Percentiles rank a stretch among this genome's conserved stretches.
These are phyloP conservation scores for Phytophthora chlamydospora DNA, from an alignment of 352 stramenopile genomes.

Conservation along the genomic window DNA sequence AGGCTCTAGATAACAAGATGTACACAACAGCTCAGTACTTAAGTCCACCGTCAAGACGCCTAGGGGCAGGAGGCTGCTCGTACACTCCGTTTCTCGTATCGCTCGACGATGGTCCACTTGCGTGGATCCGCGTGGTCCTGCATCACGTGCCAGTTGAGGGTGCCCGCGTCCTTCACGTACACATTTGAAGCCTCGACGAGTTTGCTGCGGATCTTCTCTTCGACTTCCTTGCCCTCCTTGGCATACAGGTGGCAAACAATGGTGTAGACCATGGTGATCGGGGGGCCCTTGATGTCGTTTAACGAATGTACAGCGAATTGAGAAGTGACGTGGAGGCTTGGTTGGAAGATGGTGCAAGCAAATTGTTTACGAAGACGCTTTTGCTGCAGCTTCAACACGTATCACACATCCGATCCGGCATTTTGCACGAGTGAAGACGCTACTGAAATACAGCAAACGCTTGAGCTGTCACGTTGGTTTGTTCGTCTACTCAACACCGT, in stretches of 20 bases:
- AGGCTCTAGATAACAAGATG: slow-evolving; percentile 18
- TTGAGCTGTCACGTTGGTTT: too few species aligned
- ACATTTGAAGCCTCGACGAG: slow-evolving; percentile 32
- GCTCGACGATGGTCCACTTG: slow-evolving; percentile 38
- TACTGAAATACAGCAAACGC: too few species aligned
- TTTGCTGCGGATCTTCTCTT: slow-evolving; percentile 34
- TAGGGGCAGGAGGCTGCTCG: neutral
- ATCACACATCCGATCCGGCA: too few species aligned
- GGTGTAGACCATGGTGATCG: slow-evolving; percentile 33
- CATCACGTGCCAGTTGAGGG: slow-evolving; percentile 33
- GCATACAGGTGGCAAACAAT: slow-evolving; percentile 31
- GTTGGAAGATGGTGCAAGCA: neutral
- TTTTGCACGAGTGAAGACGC: too few species aligned
- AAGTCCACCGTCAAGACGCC: neutral
- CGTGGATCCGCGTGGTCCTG: slow-evolving; percentile 28
- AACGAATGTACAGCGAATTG: slow-evolving; percentile 9
- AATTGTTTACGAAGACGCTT: slow-evolving; percentile 29
- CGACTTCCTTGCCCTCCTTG: slow-evolving; percentile 34
- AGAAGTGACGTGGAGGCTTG: slow-evolving; percentile 9
- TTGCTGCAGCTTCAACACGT: slow-evolving; percentile 19
- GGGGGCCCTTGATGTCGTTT: neutral
- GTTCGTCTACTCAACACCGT: too few species aligned
- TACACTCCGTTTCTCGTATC: slow-evolving; percentile 30
- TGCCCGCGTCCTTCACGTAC: slow-evolving; percentile 29
- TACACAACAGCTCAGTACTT: slow-evolving; percentile 1